phyloP scores from a whole-genome alignment of 2,329 filamentous ascomycete genomes.

The Zasmidium angulare region DNA sequence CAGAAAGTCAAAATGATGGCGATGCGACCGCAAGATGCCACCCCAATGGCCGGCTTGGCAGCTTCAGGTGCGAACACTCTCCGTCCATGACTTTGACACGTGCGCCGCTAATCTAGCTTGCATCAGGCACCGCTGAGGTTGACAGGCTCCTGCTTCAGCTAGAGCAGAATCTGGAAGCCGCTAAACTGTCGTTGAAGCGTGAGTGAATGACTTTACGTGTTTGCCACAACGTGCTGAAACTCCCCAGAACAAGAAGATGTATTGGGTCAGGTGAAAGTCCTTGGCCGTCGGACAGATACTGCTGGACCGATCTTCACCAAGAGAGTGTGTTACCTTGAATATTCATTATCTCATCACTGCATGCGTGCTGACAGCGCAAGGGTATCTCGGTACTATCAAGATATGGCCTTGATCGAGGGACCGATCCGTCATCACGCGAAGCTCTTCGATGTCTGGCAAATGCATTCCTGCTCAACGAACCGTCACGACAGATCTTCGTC shows the following conservation, averaged over 20 bases:
- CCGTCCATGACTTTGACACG: not conserved
- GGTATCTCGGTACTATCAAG: conserved; percentile 70
- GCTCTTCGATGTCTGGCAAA: conserved; percentile 84
- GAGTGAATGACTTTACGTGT: not conserved
- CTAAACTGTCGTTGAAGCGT: conserved; percentile 31
- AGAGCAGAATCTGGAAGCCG: conserved; percentile 28
- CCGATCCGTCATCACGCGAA: conserved; percentile 65
- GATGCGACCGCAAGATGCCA: conserved; percentile 12
- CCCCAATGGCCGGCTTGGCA: conserved; percentile 9
- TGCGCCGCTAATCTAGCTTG: conserved; percentile 6
- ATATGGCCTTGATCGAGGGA: conserved; percentile 69
- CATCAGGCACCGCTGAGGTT: conserved; percentile 25
- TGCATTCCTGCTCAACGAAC: conserved; percentile 68
- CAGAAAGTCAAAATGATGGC: conserved; percentile 11
- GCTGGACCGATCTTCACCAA: conserved; percentile 83
- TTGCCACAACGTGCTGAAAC: conserved; percentile 11
- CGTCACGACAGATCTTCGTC: conserved; percentile 70
- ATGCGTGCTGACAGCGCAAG: conserved; percentile 48
- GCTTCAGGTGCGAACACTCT: conserved; percentile 4
- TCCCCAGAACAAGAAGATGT: conserved; percentile 59
- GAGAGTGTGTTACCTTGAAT: conserved; percentile 52
- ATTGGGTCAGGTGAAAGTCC: conserved; percentile 69
- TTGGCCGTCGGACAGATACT: conserved; percentile 69
- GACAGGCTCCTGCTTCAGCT: conserved; percentile 31
- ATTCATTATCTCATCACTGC: not conserved